phyloP scores from a whole-genome alignment of 495 filamentous ascomycete genomes.

The Terfezia claveryi region DNA sequence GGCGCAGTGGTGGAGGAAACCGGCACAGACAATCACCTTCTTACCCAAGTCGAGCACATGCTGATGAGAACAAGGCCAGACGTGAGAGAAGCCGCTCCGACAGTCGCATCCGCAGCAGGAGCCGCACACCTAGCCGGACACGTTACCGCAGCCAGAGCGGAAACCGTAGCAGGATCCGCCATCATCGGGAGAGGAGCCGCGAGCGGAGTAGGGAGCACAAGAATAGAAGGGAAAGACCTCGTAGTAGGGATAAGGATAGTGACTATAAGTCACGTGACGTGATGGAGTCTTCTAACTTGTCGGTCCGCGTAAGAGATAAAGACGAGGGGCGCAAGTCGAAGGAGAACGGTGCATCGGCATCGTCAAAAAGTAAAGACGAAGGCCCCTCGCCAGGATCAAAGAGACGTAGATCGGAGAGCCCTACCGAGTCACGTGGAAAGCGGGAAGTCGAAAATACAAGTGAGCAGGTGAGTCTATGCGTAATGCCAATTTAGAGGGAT shows the following conservation, averaged over 20 bases:
- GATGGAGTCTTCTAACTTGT: background rate
- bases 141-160: conserved; percentile 4
- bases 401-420: background rate
- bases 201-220: conserved; percentile 3
- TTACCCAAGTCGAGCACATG: background rate
- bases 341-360: conserved; percentile 26
- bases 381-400: background rate
- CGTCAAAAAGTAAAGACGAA: background rate
- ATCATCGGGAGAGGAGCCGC: conserved; percentile 8
- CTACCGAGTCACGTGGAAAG: background rate
- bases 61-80: background rate
- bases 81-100: background rate
- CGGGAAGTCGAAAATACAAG: background rate
- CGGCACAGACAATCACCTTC: background rate
- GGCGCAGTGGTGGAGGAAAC: background rate
- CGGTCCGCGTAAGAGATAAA: background rate
- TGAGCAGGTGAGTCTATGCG: background rate
- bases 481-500: background rate
- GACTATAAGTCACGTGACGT: conserved; percentile 20
- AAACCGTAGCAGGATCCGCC: conserved; percentile 9
- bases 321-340: background rate
- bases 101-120: background rate
- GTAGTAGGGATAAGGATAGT: conserved; percentile 24
- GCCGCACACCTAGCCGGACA: background rate
- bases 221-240: conserved; percentile 13